A percentile compares a stretch with the other conserved stretches of the same genome.
Evolutionary conservation across 106 monocot genomes (phyloP).

Genomic region (Dioscorea alata): DNA sequence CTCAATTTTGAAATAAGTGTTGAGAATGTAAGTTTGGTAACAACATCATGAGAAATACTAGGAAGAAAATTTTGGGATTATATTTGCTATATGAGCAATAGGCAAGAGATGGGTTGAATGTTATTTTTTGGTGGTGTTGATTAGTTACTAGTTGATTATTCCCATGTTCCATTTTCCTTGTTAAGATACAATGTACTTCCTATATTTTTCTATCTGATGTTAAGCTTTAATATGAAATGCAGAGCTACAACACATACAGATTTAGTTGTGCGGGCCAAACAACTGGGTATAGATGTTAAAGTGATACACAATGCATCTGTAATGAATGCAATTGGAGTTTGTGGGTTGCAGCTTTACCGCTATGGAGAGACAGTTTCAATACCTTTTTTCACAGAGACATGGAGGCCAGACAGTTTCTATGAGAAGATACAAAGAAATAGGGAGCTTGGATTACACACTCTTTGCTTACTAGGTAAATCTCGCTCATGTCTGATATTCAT

Average conservation of each 20-base stretch:
- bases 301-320: constrained; percentile 86
- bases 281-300: constrained; percentile 64
- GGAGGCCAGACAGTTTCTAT: constrained; percentile 95
- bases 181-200: too few relatives aligned
- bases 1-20: too few relatives aligned
- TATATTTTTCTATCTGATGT: too few relatives aligned
- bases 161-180: too few relatives aligned
- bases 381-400: constrained; percentile 93
- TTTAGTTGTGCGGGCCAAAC: constrained; percentile 85
- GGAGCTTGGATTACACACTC: constrained; percentile 77
- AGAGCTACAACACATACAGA: constrained; percentile 97
- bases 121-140: too few relatives aligned
- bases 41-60: too few relatives aligned
- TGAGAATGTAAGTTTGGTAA: too few relatives aligned
- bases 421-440: constrained; percentile 74
- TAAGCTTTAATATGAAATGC: constrained; percentile 1
- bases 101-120: too few relatives aligned
- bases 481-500: not conserved
- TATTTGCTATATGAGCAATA: too few relatives aligned
- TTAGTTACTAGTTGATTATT: too few relatives aligned
- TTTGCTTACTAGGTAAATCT: constrained; percentile 68
- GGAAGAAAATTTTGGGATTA: too few relatives aligned
- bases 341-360: constrained; percentile 89
- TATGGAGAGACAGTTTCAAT: constrained; percentile 87
- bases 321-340: constrained; percentile 84